phyloP scores from a whole-genome alignment of 768 basidiomycete genomes.

The Leccinum longicurvipes region DNA sequence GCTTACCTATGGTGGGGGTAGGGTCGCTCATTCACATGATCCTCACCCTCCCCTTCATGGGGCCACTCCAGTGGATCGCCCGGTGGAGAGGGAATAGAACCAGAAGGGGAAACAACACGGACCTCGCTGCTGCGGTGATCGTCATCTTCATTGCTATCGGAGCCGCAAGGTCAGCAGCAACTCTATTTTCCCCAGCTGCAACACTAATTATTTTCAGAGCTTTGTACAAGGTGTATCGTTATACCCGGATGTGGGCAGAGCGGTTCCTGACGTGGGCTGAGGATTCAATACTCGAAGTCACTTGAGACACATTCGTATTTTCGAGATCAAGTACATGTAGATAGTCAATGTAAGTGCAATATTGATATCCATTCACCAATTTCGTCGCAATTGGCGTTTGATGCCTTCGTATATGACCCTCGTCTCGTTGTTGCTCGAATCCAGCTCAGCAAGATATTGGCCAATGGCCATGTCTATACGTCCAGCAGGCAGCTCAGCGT shows the following conservation, averaged over 20 bases:
- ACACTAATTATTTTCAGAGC: constrained; percentile 44
- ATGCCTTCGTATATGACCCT: constrained; percentile 63
- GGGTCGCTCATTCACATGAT: constrained; percentile 74
- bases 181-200: background rate
- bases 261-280: constrained; percentile 67
- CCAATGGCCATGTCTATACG: constrained; percentile 71
- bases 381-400: constrained; percentile 65
- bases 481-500: constrained; percentile 73
- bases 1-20: constrained; percentile 75
- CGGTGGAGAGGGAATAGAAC: constrained; percentile 58
- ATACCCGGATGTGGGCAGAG: constrained; percentile 59
- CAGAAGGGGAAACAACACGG: constrained; percentile 51
- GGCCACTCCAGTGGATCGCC: constrained; percentile 68
- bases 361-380: constrained; percentile 51
- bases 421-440: constrained; percentile 59
- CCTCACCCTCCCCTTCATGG: constrained; percentile 57
- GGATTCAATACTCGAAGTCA: constrained; percentile 77
- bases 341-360: constrained; percentile 7
- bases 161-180: constrained; percentile 49
- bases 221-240: constrained; percentile 62
- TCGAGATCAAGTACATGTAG: constrained; percentile 15
- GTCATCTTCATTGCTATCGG: constrained; percentile 59
- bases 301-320: constrained; percentile 28
- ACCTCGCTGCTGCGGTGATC: constrained; percentile 65
- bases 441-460: constrained; percentile 70